These are phyloP conservation scores for Solanum paucissectum DNA, from an alignment of 257 asterid species.

Conservation along the genomic window DNA sequence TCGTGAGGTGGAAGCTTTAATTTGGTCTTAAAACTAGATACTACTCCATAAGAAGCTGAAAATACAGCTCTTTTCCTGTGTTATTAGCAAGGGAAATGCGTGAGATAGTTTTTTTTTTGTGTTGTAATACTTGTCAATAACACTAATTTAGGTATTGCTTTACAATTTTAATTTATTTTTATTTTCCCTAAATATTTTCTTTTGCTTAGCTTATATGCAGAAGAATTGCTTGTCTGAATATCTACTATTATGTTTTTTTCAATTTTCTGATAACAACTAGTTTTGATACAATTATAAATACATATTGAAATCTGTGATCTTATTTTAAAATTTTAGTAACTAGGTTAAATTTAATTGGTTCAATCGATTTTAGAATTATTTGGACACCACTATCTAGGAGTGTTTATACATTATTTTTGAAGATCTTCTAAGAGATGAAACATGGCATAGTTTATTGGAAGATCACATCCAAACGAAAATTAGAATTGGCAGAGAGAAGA, in stretches of 20 bases:
- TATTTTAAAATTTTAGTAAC: not conserved
- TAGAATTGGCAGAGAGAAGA: not conserved
- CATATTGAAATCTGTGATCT: not conserved
- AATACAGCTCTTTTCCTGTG: not conserved
- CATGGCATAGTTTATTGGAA: not conserved
- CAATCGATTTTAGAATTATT: not conserved
- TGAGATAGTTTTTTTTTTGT: not conserved
- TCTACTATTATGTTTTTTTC: not conserved
- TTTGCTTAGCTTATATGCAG: not conserved
- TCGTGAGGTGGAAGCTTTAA: not conserved
- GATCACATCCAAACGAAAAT: not conserved
- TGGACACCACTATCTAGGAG: not conserved
- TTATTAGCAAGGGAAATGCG: not conserved
- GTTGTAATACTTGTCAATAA: not conserved
- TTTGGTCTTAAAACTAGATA: not conserved
- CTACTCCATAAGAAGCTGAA: not conserved
- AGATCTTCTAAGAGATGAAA: not conserved
- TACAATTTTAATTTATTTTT: too few species aligned
- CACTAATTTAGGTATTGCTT: not conserved
- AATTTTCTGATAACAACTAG: not conserved
- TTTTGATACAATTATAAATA: not conserved
- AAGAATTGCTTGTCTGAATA: not conserved
- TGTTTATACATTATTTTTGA: not conserved
- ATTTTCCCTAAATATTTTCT: not conserved
- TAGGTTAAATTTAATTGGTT: not conserved